A percentile compares a stretch with the other conserved stretches of the same genome.
These are phyloP conservation scores for Cadophora sp. DNA, from an alignment of 2,329 filamentous ascomycete genomes.

Conservation along the genomic window DNA sequence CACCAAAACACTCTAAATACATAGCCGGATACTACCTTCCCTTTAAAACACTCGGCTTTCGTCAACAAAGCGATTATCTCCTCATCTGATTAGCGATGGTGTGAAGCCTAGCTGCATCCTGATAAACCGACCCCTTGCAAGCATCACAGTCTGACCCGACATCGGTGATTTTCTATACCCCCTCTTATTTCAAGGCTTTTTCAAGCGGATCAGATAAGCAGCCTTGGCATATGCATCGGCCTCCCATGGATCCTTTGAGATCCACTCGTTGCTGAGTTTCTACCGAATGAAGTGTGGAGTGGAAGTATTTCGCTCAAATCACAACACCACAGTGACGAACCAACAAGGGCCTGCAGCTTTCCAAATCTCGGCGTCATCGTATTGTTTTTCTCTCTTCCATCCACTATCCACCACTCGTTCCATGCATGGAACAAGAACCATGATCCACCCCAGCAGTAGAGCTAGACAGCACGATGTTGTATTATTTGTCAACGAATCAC, in stretches of 20 bases:
- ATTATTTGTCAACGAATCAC: neutral
- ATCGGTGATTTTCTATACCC: conserved; percentile 16
- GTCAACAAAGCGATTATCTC: conserved; percentile 31
- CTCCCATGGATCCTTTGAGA: neutral
- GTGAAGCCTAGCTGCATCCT: neutral
- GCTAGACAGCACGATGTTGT: neutral
- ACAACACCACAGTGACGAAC: conserved; percentile 7
- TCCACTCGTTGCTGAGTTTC: neutral
- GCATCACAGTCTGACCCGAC: conserved; percentile 21
- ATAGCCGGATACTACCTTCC: conserved; percentile 19
- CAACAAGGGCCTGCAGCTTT: neutral
- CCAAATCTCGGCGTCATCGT: conserved; percentile 22
- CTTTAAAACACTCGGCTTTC: neutral
- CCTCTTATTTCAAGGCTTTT: neutral
- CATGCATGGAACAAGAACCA: neutral
- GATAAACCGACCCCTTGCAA: conserved; percentile 12
- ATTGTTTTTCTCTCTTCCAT: neutral
- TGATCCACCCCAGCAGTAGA: neutral
- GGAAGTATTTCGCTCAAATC: neutral
- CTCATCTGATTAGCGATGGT: conserved; percentile 22
- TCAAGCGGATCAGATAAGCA: conserved; percentile 35
- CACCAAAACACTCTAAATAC: neutral
- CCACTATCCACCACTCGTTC: neutral
- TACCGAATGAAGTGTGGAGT: neutral
- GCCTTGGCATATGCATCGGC: conserved; percentile 25